phyloP scores from a whole-genome alignment of 2,329 filamentous ascomycete genomes.

The Cercospora zeae-maydis region DNA sequence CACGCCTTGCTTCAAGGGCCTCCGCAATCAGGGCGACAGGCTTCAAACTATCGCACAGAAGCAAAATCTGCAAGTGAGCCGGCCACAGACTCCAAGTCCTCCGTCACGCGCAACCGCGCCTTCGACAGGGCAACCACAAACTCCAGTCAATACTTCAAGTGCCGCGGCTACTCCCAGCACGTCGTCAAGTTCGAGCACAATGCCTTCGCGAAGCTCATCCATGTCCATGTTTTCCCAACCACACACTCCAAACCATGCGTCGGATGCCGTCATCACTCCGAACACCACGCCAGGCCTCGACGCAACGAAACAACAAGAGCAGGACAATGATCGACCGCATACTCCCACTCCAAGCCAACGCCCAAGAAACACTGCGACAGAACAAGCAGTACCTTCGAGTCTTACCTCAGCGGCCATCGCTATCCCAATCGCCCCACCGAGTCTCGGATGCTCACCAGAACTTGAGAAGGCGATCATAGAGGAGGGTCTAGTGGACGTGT shows the following conservation, averaged over 20 bases:
- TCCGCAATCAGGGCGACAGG: neutral
- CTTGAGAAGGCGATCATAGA: no score
- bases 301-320: neutral
- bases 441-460: no score
- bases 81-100: neutral
- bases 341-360: neutral
- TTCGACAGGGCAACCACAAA: neutral
- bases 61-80: neutral
- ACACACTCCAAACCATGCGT: neutral
- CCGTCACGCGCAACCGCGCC: neutral
- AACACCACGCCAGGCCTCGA: neutral
- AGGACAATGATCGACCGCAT: neutral
- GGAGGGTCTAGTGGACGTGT: no score
- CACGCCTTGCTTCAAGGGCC: slow-evolving; percentile 13
- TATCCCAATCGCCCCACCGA: neutral
- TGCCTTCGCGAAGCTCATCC: neutral
- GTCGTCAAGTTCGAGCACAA: neutral
- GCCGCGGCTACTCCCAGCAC: neutral
- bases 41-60: neutral
- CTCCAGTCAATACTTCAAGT: neutral
- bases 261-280: neutral
- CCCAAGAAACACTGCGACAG: neutral
- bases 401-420: neutral
- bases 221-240: neutral
- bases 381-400: neutral